A percentile compares a stretch with the other conserved stretches of the same genome.
Conservation (phyloP, 768 basidiomycete species). For the Pleurotus platypus region DNA sequence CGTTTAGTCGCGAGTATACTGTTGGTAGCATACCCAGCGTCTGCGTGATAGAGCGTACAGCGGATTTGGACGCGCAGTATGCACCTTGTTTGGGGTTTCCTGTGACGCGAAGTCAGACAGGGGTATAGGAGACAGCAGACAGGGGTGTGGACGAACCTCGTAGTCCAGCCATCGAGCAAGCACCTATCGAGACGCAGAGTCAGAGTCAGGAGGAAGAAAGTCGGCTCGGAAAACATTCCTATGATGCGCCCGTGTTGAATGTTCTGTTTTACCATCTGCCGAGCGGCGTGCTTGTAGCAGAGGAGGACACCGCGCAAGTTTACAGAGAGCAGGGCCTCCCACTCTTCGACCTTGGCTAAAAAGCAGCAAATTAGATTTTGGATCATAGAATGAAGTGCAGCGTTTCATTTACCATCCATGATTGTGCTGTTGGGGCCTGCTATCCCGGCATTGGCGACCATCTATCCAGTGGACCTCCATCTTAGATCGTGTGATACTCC, state of each 20-base stretch:
- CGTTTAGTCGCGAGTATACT: no score
- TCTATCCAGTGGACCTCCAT: slow-evolving; percentile 9
- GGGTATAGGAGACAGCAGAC: neutral
- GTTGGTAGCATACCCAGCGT: slow-evolving; percentile 20
- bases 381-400: neutral
- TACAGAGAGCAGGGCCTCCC: slow-evolving; percentile 15
- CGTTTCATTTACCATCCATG: slow-evolving; percentile 8
- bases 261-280: slow-evolving; percentile 23
- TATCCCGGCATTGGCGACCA: slow-evolving; percentile 27
- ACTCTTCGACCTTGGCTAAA: slow-evolving; percentile 15
- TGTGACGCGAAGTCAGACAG: neutral
- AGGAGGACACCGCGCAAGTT: slow-evolving; percentile 22
- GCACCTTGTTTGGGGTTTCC: slow-evolving; percentile 10
- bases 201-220: neutral
- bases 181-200: slow-evolving; percentile 19
- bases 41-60: slow-evolving; percentile 35
- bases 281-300: slow-evolving; percentile 23
- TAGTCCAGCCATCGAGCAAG: slow-evolving; percentile 24
- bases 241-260: slow-evolving; percentile 22
- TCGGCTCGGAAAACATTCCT: slow-evolving; percentile 19
- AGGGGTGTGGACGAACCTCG: slow-evolving; percentile 12
- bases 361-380: neutral
- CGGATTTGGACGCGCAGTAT: slow-evolving; percentile 35
- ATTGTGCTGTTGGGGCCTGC: slow-evolving; percentile 8
- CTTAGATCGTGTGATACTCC: neutral